Evolutionary conservation across 495 filamentous ascomycete genomes (phyloP), one percentile per base, ranked within the genome.

Genomic region (Corynascus novoguineensis): DNA sequence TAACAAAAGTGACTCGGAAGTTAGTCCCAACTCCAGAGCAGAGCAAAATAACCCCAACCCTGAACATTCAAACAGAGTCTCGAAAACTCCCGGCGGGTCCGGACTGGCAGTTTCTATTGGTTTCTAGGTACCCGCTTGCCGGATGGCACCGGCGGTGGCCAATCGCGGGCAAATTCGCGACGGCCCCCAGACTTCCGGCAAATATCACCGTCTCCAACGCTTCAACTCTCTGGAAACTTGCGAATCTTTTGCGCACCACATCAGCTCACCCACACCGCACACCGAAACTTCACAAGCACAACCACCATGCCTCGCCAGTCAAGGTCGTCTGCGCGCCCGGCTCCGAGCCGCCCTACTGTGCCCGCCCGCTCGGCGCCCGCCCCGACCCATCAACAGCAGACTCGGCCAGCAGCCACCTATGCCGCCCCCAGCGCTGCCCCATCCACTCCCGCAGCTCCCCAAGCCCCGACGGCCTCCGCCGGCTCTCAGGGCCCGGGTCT

Each of bases 221-320:
- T n/a, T 19, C 53, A 34, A 37, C 12, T 50, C 37, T 12, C 25
- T 55, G 10, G 8, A 52, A 8, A 42, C 29, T 52, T 37, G n/a
- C n/a, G n/a, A 17, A 41, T 17, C 37, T 8, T 21, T 45, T 32
- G 22, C 19, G 47, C 49, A 40, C 29, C 48, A 25, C 51, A 37
- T 40, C 34, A 12, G 9, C 22, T 0, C 14, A 29, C 19, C 34
- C 34, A 48, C 19, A 49, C 31, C 48, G 25, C 50, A 48, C 51
- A 54, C 54, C n/a, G 5, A 40, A 50, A 55, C 44, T 31, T 50
- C 41, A 46, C 49, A 57, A 31, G 40, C 50, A 32, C 60, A 73
- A 42, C 37, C 71, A 81, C 70, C 58, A 92, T 93, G 88, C 77
- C 87, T 85, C 88, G 88, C 76, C 85, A 88, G 80, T 79, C 80